A percentile compares a stretch with the other conserved stretches of the same genome.
Conservation (phyloP, 2,329 filamentous ascomycete species). For the Hypoxylon sp. region DNA sequence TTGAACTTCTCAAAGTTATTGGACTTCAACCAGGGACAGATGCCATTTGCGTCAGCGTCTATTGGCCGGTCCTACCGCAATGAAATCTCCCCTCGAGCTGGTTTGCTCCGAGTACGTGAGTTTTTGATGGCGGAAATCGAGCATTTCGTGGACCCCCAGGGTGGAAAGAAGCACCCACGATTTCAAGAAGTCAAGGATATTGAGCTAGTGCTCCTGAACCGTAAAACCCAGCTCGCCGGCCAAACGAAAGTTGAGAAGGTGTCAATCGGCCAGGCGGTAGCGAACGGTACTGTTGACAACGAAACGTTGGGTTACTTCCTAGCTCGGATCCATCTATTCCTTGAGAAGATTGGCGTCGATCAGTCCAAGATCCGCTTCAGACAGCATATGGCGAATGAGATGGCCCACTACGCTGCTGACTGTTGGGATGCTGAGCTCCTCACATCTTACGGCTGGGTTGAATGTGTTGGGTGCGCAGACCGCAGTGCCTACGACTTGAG, state of each 20-base stretch:
- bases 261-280: conserved; percentile 88
- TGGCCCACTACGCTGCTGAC: conserved; percentile 91
- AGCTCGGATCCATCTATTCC: conserved; percentile 91
- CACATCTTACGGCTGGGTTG: conserved; percentile 96
- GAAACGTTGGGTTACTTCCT: conserved; percentile 99
- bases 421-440: conserved; percentile 98
- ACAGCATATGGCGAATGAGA: conserved; percentile 81
- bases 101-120: conserved; percentile 93
- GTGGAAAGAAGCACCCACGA: conserved; percentile 93
- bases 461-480: conserved; percentile 97
- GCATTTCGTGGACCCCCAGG: conserved; percentile 95
- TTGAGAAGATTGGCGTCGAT: conserved; percentile 90
- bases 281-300: conserved; percentile 88
- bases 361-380: conserved; percentile 91
- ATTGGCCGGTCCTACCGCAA: conserved; percentile 99
- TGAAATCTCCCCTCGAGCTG: conserved; percentile 93
- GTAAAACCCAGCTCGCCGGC: conserved; percentile 86
- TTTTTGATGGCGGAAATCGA: conserved; percentile 99
- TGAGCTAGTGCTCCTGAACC: conserved; percentile 86
- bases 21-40: conserved; percentile 93
- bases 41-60: conserved; percentile 97
- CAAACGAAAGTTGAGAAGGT: conserved; percentile 82
- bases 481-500: conserved; percentile 94
- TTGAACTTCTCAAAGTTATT: conserved; percentile 87
- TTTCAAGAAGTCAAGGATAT: conserved; percentile 89